phyloP scores from a whole-genome alignment of 208 protist species.

The Wallacemonas collosoma region DNA sequence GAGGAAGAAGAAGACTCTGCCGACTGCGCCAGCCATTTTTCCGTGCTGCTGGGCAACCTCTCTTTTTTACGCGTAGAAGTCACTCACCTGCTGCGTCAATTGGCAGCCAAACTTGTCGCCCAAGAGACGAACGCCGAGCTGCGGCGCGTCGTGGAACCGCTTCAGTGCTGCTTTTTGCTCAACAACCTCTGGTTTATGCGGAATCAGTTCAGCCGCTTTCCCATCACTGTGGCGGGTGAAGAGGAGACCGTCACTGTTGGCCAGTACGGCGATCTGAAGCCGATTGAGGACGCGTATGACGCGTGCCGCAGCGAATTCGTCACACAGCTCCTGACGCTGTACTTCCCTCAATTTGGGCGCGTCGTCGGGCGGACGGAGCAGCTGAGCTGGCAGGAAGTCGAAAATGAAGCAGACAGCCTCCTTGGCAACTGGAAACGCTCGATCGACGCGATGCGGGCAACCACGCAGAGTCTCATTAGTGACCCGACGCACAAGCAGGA shows the following conservation, averaged over 20 bases:
- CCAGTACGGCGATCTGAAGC: conserved; percentile 37
- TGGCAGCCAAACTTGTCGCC: conserved; percentile 34
- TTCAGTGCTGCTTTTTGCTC: conserved; percentile 39
- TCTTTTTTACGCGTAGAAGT: conserved; percentile 74
- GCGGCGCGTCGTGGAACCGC: conserved; percentile 7
- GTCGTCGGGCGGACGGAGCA: conserved; percentile 36
- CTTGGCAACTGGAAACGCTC: conserved; percentile 49
- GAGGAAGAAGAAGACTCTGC: conserved; percentile 63
- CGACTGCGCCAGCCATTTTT: conserved; percentile 63
- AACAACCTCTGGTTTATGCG: conserved; percentile 57
- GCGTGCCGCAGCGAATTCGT: conserved; percentile 40
- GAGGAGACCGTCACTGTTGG: conserved; percentile 15
- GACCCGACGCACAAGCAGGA: conserved; percentile 50
- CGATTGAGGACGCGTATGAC: conserved; percentile 43
- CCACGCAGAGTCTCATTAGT: conserved; percentile 41
- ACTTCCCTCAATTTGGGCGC: conserved; percentile 45
- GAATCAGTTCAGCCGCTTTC: conserved; percentile 7
- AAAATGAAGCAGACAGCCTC: conserved; percentile 62
- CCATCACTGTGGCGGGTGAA: conserved; percentile 11
- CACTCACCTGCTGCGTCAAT: conserved; percentile 47
- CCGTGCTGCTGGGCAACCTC: conserved; percentile 60
- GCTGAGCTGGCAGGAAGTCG: conserved; percentile 32
- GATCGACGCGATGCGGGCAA: conserved; percentile 42
- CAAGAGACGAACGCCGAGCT: conserved; percentile 13
- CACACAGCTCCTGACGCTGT: conserved; percentile 35